Conservation (phyloP, 2,329 filamentous ascomycete species). For the Monilinia laxa region DNA sequence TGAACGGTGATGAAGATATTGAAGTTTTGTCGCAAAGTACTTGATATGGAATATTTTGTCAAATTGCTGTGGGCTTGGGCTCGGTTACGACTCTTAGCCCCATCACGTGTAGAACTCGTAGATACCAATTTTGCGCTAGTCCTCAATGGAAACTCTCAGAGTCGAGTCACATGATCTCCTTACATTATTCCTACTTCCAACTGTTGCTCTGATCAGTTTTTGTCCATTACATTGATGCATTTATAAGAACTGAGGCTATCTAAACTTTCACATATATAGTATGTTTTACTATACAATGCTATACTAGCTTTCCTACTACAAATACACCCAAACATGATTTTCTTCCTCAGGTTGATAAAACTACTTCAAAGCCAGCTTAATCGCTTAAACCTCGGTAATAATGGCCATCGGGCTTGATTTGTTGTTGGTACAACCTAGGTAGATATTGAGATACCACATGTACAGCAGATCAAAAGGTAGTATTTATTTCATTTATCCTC, state of each 20-base stretch:
- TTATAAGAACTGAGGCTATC: neutral
- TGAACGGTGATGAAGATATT: constrained; percentile 31
- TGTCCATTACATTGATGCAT: neutral
- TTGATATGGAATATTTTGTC: constrained; percentile 29
- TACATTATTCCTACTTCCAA: neutral
- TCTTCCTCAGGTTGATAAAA: neutral
- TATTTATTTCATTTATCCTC: neutral
- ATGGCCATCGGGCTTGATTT: neutral
- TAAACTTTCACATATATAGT: neutral
- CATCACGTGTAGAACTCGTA: constrained; percentile 1
- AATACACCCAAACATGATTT: neutral
- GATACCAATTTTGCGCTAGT: neutral
- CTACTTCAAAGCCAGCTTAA: neutral
- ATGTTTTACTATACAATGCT: neutral
- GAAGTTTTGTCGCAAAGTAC: constrained; percentile 26
- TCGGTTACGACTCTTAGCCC: constrained; percentile 25
- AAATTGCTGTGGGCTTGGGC: constrained; percentile 24
- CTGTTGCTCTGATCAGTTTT: neutral
- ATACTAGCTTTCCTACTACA: neutral
- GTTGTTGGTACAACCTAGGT: neutral
- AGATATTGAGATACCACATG: neutral
- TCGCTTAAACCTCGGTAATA: constrained; percentile 13
- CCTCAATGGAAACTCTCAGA: neutral
- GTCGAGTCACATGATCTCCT: neutral
- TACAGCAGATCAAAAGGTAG: neutral